Evolutionary conservation across 2,329 filamentous ascomycete genomes (phyloP).

Genomic region (Pestalotiopsis sp.): DNA sequence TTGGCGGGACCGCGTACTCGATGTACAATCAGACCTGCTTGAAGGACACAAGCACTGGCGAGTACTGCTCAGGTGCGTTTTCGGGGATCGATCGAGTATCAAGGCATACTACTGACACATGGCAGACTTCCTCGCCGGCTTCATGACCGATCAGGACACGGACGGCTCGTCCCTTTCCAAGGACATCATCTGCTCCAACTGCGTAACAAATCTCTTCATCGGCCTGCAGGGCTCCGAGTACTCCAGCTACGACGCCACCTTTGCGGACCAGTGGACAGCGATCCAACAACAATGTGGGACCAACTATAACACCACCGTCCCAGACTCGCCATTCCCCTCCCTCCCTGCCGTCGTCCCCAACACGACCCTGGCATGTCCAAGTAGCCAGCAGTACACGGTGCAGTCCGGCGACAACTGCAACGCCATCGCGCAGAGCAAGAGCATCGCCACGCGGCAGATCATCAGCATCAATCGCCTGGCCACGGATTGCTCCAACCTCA

Average conservation of each 20-base stretch:
- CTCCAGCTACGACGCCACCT: not conserved
- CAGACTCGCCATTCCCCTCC: not conserved
- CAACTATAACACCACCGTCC: not conserved
- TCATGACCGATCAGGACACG: not conserved
- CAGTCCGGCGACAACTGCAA: not conserved
- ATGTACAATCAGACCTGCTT: not conserved
- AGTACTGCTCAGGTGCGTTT: not conserved
- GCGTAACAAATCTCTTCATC: not conserved
- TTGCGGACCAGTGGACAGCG: not conserved
- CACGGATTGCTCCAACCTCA: not conserved
- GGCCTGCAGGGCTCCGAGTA: not conserved
- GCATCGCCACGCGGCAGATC: not conserved
- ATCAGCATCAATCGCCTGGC: not conserved
- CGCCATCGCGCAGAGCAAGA: not conserved
- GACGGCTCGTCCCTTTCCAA: not conserved
- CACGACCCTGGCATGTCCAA: not conserved
- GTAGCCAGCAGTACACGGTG: not conserved
- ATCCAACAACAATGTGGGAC: not conserved
- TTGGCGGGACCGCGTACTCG: not conserved
- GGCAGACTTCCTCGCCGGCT: not conserved
- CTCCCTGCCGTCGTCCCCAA: not conserved
- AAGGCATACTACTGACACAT: not conserved
- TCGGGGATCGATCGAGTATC: not conserved
- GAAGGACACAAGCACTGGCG: not conserved
- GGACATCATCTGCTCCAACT: not conserved